Percentiles rank a stretch among this genome's conserved stretches.
phyloP scores from a whole-genome alignment of 176 grass and related monocot species.

The Ensete ventricosum region DNA sequence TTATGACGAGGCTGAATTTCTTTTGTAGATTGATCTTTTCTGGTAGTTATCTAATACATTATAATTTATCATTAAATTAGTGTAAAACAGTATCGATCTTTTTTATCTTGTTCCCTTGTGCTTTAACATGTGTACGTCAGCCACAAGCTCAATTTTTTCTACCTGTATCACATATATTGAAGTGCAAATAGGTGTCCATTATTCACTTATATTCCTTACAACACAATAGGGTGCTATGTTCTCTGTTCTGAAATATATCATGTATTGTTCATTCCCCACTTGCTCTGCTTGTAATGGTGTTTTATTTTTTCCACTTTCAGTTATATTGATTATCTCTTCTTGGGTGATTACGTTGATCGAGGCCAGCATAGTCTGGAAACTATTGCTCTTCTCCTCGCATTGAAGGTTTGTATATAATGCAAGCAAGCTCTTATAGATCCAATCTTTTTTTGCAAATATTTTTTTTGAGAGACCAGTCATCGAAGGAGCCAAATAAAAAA shows the following conservation, averaged over 20 bases:
- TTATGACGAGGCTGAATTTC: neutral
- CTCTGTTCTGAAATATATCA: neutral
- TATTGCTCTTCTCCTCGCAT: conserved; percentile 91
- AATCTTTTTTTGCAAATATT: conserved; percentile 2
- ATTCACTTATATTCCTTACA: no score
- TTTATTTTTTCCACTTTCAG: conserved; percentile 21
- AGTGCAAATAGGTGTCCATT: neutral
- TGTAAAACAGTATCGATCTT: neutral
- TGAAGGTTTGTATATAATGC: conserved; percentile 48
- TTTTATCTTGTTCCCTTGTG: neutral
- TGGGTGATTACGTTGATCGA: conserved; percentile 99
- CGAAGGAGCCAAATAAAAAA: neutral
- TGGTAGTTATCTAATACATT: neutral
- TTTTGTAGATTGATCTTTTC: neutral
- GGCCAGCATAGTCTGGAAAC: conserved; percentile 99
- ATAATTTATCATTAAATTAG: neutral
- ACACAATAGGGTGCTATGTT: neutral
- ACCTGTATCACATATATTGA: neutral
- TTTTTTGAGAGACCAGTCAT: neutral
- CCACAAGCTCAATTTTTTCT: neutral
- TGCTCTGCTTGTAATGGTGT: neutral
- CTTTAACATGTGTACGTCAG: neutral
- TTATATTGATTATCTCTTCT: conserved; percentile 98
- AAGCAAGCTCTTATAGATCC: neutral
- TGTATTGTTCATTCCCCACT: neutral